Percentiles rank a stretch among this genome's conserved stretches.
Conservation (phyloP, 768 basidiomycete genomes). For the Hysterangium stoloniferum region DNA sequence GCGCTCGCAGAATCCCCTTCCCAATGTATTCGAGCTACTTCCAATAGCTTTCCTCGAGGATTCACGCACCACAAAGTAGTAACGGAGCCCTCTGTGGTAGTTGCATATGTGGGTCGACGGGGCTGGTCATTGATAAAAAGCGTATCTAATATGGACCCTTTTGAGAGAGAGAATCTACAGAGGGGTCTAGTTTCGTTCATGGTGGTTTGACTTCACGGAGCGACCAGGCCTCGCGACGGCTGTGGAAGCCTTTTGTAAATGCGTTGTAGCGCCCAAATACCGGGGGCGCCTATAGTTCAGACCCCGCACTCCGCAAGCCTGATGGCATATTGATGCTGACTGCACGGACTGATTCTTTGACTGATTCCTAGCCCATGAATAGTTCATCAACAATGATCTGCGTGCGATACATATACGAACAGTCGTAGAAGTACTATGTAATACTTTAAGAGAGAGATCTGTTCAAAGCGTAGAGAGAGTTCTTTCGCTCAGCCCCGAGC, state of each 20-base stretch:
- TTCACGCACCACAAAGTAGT: slow-evolving; percentile 10
- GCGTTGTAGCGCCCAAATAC: neutral
- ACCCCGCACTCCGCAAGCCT: too few relatives aligned
- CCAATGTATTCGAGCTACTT: slow-evolving; percentile 9
- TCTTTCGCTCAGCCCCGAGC: too few relatives aligned
- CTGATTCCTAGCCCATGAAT: too few relatives aligned
- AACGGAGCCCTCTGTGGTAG: slow-evolving; percentile 5
- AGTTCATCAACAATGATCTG: too few relatives aligned
- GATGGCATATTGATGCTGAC: too few relatives aligned
- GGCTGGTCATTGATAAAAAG: slow-evolving; percentile 1
- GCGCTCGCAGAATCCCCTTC: neutral
- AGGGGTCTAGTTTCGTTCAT: neutral
- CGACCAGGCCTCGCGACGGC: neutral
- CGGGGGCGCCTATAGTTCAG: neutral
- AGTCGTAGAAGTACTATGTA: too few relatives aligned
- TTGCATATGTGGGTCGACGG: slow-evolving; percentile 7
- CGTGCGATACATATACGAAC: too few relatives aligned
- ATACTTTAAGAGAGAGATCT: too few relatives aligned
- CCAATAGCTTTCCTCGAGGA: slow-evolving; percentile 4
- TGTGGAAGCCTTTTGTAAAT: neutral
- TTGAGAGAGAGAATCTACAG: slow-evolving; percentile 1
- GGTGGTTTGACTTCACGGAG: neutral
- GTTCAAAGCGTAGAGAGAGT: too few relatives aligned
- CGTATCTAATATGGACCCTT: slow-evolving; percentile 7
- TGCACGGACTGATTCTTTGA: too few relatives aligned